Base-by-base conservation (phyloP, 176 grass and related monocot species). In the Triticum turgidum region DNA sequence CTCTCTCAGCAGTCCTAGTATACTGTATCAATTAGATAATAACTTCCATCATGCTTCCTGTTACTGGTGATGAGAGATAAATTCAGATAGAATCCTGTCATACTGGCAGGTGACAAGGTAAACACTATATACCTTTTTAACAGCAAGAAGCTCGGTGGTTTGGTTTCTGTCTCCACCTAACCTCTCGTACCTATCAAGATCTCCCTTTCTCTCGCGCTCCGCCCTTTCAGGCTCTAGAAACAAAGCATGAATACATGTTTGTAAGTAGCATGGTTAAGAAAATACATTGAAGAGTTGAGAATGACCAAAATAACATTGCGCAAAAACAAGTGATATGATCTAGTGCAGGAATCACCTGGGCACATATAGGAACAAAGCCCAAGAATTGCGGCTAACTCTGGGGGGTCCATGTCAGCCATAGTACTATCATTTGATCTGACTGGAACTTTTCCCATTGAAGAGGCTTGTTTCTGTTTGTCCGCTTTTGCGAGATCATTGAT, bases 161-260 rank as follows among this genome's bases (percentile, higher is more conserved):
- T 91, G 88, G 88, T 98, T 98, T 92, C 92, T 94, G 24, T 94
- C 92, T 82, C 96, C 96, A 82, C 84, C 88, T 70, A 94, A 81
- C 73, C 96, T 83, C 76, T 98, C 96, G 21, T 96, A 93, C 78
- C 75, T 98, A 88, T 98, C 96, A 8, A 98, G 96, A 91, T 98
- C 96, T 72, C 96, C 96, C 88, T 98, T 98, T 77, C 96, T 98
- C 87, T 95, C 93, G 32, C 96, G 91, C 80, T 98, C 96, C 6
- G 83, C 87, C 84, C 93, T 95, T 84, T 98, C 96, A 80, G 93
- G 69, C 89, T 92, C 96, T 98, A 83, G 72, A 89, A 85, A 86
- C 11, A 82, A 80, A 78, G 7, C 67, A 82, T 70, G 38, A 33
- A 78, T 29, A 86, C 39, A 42, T 1, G 76, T 70, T 21, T 65